Base-by-base conservation (phyloP, 2,329 filamentous ascomycete genomes). In the Aschersonia sp. region DNA sequence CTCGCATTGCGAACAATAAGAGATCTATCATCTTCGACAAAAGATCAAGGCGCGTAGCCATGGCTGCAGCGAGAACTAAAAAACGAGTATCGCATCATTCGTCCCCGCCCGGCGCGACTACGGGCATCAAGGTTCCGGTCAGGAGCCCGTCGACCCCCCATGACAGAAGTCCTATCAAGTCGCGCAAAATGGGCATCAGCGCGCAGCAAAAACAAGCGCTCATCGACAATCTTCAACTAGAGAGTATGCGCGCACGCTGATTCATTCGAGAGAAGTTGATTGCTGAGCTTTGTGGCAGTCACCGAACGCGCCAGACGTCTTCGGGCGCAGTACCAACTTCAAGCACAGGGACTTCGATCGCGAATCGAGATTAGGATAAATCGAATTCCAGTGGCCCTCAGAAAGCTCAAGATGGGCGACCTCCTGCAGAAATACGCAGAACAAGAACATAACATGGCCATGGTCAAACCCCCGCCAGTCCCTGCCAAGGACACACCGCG, bases 291-390 rank as follows among this genome's bases (percentile, higher is more conserved):
- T 37, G 8, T 8, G 8, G 35, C 35, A 95, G 88, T 95, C 55
- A 88, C 86, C 14, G 85, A 94, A 67, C 80, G 89, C 61, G 86
- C 87, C 52, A 79, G 90, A 56, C 88, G 90, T 63, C 72, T 97
- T 51, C 80, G 89, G 57, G 84, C 89, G 6, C 88, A 94, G 62
- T 95, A 94, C 68, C 83, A 84, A 50, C 75, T 94, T 8, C 89
- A 95, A 64, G 85, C 88, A 29, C 85, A 90, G 63, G 85, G 85
- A 52, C 75, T 97, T 40, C 79, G 85, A 51, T 82, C 87, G 51
- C 83, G 90, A 51, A 83, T 98, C 46, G 89, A 96, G 64, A 85
- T 94, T 68, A 85, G 92, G 66, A 77, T 97, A 63, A 95, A 96
- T 61, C 82, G 92, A 47, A 92, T 97, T 46, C 92, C 92, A 6